phyloP scores from a whole-genome alignment of 1,284 basidiomycete species.

The Cryptococcus wingfieldii region DNA sequence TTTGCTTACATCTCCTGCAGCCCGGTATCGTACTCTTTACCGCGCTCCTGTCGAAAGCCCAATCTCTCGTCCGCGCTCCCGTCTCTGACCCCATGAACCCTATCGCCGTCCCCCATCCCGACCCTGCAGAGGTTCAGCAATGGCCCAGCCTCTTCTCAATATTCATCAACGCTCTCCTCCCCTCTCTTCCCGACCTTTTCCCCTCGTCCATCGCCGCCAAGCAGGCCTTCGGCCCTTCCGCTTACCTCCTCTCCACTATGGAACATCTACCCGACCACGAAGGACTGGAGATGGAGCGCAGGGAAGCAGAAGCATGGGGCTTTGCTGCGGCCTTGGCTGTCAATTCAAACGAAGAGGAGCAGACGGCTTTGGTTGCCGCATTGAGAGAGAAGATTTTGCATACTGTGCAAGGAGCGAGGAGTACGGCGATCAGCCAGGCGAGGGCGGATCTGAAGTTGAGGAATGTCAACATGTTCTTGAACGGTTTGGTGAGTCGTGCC shows the following conservation, averaged over 20 bases:
- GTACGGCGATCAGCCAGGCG: conserved; percentile 27
- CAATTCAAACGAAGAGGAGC: conserved; percentile 76
- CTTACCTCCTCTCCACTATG: conserved; percentile 42
- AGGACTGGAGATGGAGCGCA: conserved; percentile 51
- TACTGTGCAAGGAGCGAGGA: conserved; percentile 45
- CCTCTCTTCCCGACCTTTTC: conserved; percentile 75
- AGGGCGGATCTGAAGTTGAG: conserved; percentile 45
- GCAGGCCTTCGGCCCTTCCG: conserved; percentile 53
- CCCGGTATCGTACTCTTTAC: conserved; percentile 91
- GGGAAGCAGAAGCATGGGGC: conserved; percentile 49
- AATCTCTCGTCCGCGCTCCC: conserved; percentile 75
- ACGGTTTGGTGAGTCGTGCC: conserved; percentile 38
- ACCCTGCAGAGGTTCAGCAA: conserved; percentile 71
- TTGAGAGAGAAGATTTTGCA: conserved; percentile 71
- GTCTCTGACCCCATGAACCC: conserved; percentile 53
- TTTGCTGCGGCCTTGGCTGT: conserved; percentile 70
- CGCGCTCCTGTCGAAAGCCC: conserved; percentile 84
- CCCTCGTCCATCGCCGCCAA: conserved; percentile 74
- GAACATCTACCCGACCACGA: conserved; percentile 64
- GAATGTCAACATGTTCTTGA: conserved; percentile 50
- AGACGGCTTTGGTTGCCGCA: conserved; percentile 74
- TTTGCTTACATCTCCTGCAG: conserved; percentile 47
- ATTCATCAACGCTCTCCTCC: conserved; percentile 71
- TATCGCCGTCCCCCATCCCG: conserved; percentile 47
- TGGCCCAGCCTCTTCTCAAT: conserved; percentile 85